Conservation (phyloP, 176 grass and related monocot genomes). For the Oryza longistaminata region DNA sequence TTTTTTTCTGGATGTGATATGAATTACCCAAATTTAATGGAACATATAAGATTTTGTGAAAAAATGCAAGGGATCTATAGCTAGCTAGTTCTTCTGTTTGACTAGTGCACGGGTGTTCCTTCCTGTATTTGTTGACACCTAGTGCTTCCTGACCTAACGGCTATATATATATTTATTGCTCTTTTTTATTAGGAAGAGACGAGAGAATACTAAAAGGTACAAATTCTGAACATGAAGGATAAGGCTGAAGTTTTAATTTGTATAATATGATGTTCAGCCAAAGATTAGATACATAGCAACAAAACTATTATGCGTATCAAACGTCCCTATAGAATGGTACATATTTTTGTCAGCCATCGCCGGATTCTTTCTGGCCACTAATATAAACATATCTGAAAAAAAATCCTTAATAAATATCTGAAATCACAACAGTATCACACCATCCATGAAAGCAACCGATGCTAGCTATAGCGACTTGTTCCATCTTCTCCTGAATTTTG, state of each 20-base stretch:
- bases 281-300: background rate
- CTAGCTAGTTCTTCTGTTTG: background rate
- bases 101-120: background rate
- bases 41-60: no score
- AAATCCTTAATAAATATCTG: background rate
- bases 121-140: background rate
- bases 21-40: no score
- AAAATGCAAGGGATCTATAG: background rate
- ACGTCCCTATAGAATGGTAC: background rate
- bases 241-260: background rate
- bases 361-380: conserved; percentile 4
- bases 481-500: background rate
- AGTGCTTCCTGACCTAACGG: background rate
- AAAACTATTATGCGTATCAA: background rate
- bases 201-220: background rate
- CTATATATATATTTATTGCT: background rate
- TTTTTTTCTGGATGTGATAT: no score
- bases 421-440: background rate
- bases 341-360: background rate
- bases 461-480: background rate
- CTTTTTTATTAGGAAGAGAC: background rate
- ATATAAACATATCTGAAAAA: background rate
- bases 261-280: background rate
- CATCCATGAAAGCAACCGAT: background rate
- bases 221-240: background rate